A percentile compares a stretch with the other conserved stretches of the same genome.
phyloP scores from a whole-genome alignment of 352 stramenopile genomes.

The Globisporangium spiculum region DNA sequence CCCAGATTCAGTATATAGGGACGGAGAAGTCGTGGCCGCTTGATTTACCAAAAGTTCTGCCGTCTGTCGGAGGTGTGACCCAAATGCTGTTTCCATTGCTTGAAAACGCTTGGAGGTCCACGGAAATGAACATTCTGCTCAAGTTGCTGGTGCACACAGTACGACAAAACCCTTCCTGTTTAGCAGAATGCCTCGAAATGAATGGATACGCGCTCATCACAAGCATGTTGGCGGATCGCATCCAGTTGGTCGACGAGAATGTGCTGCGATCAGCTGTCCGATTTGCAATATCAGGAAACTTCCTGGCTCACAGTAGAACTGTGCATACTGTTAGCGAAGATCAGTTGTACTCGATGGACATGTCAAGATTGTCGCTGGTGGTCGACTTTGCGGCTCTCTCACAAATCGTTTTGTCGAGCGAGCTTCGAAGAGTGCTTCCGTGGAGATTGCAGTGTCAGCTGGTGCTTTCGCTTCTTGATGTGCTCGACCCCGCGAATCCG shows the following conservation, averaged over 20 bases:
- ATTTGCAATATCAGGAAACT: constrained; percentile 45
- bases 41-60: constrained; percentile 54
- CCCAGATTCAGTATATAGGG: constrained; percentile 56
- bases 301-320: constrained; percentile 17
- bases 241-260: constrained; percentile 45
- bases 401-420: constrained; percentile 49
- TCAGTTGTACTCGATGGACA: background rate
- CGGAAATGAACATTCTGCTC: constrained; percentile 47
- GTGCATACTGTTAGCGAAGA: background rate
- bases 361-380: constrained; percentile 30
- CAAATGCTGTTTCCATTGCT: constrained; percentile 64
- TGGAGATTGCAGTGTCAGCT: constrained; percentile 51
- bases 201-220: constrained; percentile 57
- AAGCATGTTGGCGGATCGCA: constrained; percentile 35
- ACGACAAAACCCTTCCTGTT: constrained; percentile 50
- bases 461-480: constrained; percentile 40
- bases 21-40: constrained; percentile 40
- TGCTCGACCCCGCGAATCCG: constrained; percentile 48
- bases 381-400: constrained; percentile 50
- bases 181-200: constrained; percentile 61
- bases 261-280: constrained; percentile 40
- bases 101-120: constrained; percentile 40
- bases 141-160: constrained; percentile 45
- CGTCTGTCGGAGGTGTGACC: constrained; percentile 54
- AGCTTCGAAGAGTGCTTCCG: constrained; percentile 40